Percentiles rank a stretch among this genome's conserved stretches.
Conservation (phyloP, 345 rosid genomes). For the Populus davidiana region DNA sequence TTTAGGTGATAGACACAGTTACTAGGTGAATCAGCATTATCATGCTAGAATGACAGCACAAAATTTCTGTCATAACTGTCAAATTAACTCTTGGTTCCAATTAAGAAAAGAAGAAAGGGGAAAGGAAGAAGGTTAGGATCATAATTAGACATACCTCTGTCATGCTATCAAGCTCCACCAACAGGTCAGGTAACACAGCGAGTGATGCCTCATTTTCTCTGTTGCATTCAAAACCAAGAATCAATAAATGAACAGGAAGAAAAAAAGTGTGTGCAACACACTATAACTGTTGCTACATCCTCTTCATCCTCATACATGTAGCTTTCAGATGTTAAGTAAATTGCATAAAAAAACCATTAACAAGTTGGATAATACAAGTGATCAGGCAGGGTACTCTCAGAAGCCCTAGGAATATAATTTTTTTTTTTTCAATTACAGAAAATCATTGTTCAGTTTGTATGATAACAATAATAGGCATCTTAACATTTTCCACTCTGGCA, state of each 20-base stretch:
- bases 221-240: slow-evolving; percentile 17
- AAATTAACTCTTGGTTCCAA: background rate
- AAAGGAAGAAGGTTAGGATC: slow-evolving; percentile 8
- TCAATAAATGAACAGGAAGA: background rate
- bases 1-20: slow-evolving; percentile 1
- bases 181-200: slow-evolving; percentile 86
- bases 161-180: slow-evolving; percentile 84
- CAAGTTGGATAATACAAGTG: background rate
- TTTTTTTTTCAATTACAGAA: background rate
- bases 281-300: background rate
- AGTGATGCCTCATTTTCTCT: slow-evolving; percentile 99
- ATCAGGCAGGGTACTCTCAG: background rate
- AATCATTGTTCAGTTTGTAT: background rate
- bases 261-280: background rate
- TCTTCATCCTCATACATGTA: background rate
- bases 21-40: background rate
- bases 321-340: background rate
- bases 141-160: slow-evolving; percentile 55
- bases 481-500: background rate
- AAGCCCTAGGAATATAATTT: background rate
- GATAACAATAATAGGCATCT: background rate
- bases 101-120: background rate
- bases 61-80: background rate
- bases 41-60: background rate
- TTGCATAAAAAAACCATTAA: background rate